Evolutionary conservation across 768 basidiomycete species (phyloP).

Genomic region (Dioszegia hungarica): DNA sequence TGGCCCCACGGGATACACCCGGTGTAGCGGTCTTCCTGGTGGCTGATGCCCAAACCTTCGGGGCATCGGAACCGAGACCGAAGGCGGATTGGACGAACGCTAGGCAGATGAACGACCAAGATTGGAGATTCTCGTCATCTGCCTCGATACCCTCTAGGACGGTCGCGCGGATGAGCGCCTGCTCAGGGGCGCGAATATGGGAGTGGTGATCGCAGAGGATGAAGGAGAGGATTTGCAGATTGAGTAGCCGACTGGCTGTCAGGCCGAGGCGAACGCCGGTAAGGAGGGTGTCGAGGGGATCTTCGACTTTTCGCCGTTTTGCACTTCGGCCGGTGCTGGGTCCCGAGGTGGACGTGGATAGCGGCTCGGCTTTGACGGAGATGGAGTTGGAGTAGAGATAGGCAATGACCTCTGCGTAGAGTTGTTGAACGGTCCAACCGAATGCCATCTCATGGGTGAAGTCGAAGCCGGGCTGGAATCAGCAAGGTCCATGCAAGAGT

Average conservation of each 20-base stretch:
- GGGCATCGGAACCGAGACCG: slow-evolving; percentile 56
- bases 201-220: slow-evolving; percentile 74
- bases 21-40: slow-evolving; percentile 68
- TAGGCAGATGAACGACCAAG: slow-evolving; percentile 64
- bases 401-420: slow-evolving; percentile 24
- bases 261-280: slow-evolving; percentile 3
- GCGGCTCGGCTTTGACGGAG: background rate
- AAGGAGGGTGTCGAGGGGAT: slow-evolving; percentile 21
- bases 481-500: background rate
- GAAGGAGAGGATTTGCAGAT: slow-evolving; percentile 75
- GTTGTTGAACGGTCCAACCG: slow-evolving; percentile 50
- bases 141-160: slow-evolving; percentile 62
- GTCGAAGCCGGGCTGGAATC: slow-evolving; percentile 59
- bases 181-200: slow-evolving; percentile 59
- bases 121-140: slow-evolving; percentile 65
- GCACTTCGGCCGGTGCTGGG: background rate
- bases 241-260: slow-evolving; percentile 48
- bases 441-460: slow-evolving; percentile 54
- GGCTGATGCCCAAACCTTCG: slow-evolving; percentile 70
- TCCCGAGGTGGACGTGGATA: background rate
- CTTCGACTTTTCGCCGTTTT: slow-evolving; percentile 36
- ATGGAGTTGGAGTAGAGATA: background rate
- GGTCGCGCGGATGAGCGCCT: slow-evolving; percentile 56
- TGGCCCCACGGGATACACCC: slow-evolving; percentile 70
- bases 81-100: background rate